Evolutionary conservation across 148 eudicot genomes (phyloP).

Genomic region (Vaccinium macrocarpon): DNA sequence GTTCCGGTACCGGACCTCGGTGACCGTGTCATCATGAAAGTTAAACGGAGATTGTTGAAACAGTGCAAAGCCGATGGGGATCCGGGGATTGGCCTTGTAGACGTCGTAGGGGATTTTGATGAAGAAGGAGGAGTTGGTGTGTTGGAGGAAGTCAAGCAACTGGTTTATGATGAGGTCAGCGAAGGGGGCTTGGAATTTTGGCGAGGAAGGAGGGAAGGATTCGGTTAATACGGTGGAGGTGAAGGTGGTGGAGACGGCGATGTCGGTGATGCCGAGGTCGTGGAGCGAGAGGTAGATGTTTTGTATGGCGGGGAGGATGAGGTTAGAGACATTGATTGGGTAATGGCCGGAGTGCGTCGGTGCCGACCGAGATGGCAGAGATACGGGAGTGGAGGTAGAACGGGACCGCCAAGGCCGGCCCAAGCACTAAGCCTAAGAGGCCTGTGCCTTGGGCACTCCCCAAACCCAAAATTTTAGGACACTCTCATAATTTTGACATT

Average conservation of each 20-base stretch:
- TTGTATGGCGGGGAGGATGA: constrained; percentile 53
- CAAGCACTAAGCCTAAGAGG: too few species aligned
- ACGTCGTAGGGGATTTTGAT: constrained; percentile 58
- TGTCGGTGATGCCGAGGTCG: constrained; percentile 45
- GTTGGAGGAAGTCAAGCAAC: constrained; percentile 49
- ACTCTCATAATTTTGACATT: too few species aligned
- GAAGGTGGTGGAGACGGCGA: constrained; percentile 73
- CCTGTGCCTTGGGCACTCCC: too few species aligned
- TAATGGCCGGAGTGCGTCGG: constrained; percentile 25
- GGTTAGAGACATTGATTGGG: constrained; percentile 24
- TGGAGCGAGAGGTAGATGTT: constrained; percentile 50
- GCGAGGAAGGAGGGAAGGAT: constrained; percentile 72
- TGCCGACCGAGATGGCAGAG: constrained; percentile 60
- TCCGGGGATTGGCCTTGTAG: constrained; percentile 33
- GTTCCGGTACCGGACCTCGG: constrained; percentile 80
- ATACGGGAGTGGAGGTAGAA: constrained; percentile 74
- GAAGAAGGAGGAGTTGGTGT: constrained; percentile 61
- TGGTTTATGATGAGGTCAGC: constrained; percentile 43
- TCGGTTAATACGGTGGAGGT: constrained; percentile 40
- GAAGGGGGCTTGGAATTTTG: constrained; percentile 54
- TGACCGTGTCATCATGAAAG: constrained; percentile 64
- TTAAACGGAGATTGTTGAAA: constrained; percentile 52
- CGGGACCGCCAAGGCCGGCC: too few species aligned
- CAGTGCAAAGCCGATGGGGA: constrained; percentile 66
- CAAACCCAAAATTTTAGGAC: too few species aligned